Evolutionary conservation across 805 yeast genomes (phyloP).

Genomic region (Candida morakotiae): DNA sequence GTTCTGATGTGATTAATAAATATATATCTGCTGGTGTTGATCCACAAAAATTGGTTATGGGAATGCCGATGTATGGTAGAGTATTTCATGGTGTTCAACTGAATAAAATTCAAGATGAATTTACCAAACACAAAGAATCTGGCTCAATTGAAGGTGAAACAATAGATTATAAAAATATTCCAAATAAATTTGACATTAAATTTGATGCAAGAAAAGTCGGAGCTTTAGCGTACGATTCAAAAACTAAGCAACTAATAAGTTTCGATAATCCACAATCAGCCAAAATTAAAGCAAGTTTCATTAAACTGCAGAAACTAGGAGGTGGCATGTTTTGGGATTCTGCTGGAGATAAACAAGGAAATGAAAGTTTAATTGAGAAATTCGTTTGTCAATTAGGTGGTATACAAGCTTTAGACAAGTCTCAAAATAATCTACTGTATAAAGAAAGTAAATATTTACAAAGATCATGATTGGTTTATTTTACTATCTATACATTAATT

Average conservation of each 20-base stretch:
- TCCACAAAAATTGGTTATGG: constrained; percentile 58
- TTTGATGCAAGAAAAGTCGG: constrained; percentile 45
- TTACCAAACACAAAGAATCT: constrained; percentile 16
- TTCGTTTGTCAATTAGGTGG: constrained; percentile 42
- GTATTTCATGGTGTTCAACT: constrained; percentile 22
- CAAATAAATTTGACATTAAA: constrained; percentile 37
- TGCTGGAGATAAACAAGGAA: constrained; percentile 41
- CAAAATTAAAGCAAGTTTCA: constrained; percentile 56
- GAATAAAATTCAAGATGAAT: constrained; percentile 42
- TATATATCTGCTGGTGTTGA: constrained; percentile 42
- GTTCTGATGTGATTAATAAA: constrained; percentile 42
- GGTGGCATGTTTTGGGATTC: constrained; percentile 98
- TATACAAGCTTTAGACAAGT: constrained; percentile 12
- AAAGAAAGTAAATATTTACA: constrained; percentile 12
- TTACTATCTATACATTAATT: constrained; percentile 1
- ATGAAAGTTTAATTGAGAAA: constrained; percentile 39
- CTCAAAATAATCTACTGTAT: constrained; percentile 13
- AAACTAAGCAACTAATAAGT: constrained; percentile 40
- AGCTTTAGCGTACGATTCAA: constrained; percentile 36
- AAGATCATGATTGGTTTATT: not conserved
- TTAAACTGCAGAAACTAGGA: constrained; percentile 46
- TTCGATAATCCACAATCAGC: constrained; percentile 65
- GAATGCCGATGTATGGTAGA: constrained; percentile 85
- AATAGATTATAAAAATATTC: constrained; percentile 51
- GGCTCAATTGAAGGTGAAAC: constrained; percentile 43